A percentile compares a stretch with the other conserved stretches of the same genome.
These are phyloP conservation scores for Lanmaoa rubissima DNA, from an alignment of 768 basidiomycete genomes.

Conservation along the genomic window DNA sequence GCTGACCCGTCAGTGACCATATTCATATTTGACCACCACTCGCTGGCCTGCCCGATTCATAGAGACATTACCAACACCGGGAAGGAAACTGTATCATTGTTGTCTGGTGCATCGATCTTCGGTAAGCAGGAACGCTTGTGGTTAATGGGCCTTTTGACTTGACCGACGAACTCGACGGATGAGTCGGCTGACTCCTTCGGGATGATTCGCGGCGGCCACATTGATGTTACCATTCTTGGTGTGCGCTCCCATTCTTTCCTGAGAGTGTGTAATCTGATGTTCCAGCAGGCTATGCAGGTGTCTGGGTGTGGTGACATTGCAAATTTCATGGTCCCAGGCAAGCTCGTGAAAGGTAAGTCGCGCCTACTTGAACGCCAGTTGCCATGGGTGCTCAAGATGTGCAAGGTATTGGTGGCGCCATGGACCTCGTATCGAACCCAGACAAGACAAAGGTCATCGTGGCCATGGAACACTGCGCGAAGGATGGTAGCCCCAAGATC, in stretches of 20 bases:
- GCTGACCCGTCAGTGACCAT: conserved; percentile 67
- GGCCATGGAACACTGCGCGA: conserved; percentile 85
- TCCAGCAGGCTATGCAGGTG: conserved; percentile 84
- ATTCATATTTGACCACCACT: background rate
- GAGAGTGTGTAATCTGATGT: background rate
- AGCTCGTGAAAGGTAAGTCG: conserved; percentile 71
- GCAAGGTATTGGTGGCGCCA: conserved; percentile 87
- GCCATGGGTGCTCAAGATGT: conserved; percentile 34
- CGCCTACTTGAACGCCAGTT: conserved; percentile 2
- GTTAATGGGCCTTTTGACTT: conserved; percentile 21
- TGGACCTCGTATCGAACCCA: conserved; percentile 94
- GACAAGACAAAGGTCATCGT: conserved; percentile 89
- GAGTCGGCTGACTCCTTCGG: conserved; percentile 90
- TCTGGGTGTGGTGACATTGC: conserved; percentile 88
- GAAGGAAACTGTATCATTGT: conserved; percentile 87
- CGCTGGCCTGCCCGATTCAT: conserved; percentile 38
- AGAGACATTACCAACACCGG: conserved; percentile 91
- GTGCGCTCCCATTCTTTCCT: conserved; percentile 54
- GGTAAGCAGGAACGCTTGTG: conserved; percentile 61
- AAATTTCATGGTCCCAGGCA: conserved; percentile 97
- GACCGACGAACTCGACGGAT: conserved; percentile 37
- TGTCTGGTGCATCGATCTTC: conserved; percentile 87
- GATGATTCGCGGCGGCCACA: conserved; percentile 95
- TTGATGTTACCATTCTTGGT: conserved; percentile 89
- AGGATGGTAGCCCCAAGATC: conserved; percentile 83